Conservation (phyloP, 2,329 filamentous ascomycete genomes). For the Calonectria pseudoturangicola region DNA sequence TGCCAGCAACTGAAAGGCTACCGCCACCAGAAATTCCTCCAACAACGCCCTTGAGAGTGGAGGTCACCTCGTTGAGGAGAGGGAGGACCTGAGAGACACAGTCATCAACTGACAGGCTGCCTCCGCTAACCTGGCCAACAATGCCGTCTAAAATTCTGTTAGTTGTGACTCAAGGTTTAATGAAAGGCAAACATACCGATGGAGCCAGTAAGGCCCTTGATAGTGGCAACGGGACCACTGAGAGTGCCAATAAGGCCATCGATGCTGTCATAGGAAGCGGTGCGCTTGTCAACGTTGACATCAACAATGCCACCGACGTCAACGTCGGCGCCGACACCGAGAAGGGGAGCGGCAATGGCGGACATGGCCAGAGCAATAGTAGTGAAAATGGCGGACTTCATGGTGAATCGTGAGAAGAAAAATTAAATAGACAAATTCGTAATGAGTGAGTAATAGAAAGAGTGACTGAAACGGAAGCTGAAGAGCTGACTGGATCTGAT, state of each 20-base stretch:
- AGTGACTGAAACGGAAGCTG: constrained; percentile 4
- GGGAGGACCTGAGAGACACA: constrained; percentile 9
- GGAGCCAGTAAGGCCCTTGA: background rate
- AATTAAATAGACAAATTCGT: background rate
- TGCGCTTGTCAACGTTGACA: background rate
- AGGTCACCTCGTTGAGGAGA: background rate
- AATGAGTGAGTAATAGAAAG: constrained; percentile 3
- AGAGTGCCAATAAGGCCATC: constrained; percentile 2
- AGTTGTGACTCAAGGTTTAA: background rate
- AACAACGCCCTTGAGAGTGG: constrained; percentile 3
- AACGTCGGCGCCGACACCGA: background rate
- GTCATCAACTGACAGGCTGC: constrained; percentile 7
- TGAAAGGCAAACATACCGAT: background rate
- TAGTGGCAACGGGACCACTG: constrained; percentile 1
- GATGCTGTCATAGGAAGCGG: background rate
- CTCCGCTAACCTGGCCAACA: constrained; percentile 1
- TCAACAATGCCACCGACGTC: background rate
- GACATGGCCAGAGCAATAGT: constrained; percentile 10
- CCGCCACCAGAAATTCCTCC: background rate
- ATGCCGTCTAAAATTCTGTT: background rate
- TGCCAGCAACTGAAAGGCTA: background rate
- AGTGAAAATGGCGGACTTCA: constrained; percentile 17
- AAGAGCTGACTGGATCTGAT: background rate
- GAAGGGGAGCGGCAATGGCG: constrained; percentile 14
- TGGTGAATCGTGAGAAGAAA: background rate